Conservation (phyloP, 768 basidiomycete species). For the Chalciporus piperatus region DNA sequence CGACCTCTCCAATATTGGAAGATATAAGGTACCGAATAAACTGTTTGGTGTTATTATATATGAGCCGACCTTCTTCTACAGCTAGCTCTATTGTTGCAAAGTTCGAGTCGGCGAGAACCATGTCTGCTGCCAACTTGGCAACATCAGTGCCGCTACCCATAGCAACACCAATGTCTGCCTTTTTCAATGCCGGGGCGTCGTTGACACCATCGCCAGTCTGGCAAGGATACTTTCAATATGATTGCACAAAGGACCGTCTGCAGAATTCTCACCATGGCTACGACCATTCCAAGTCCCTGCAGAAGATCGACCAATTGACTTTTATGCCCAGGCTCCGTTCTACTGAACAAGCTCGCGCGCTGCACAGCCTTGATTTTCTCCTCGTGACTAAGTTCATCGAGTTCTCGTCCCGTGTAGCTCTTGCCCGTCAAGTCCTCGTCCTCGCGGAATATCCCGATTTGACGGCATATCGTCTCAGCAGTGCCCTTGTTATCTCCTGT, state of each 20-base stretch:
- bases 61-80: conserved; percentile 95
- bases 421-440: conserved; percentile 90
- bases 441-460: conserved; percentile 89
- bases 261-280: conserved; percentile 75
- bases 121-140: conserved; percentile 95
- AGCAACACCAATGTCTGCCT: conserved; percentile 96
- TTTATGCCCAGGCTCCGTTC: conserved; percentile 96
- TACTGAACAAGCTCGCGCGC: conserved; percentile 83
- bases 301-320: conserved; percentile 90
- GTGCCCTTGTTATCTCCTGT: conserved; percentile 98
- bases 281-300: conserved; percentile 87
- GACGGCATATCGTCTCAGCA: conserved; percentile 94
- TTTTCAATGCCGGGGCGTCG: conserved; percentile 95
- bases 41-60: conserved; percentile 99
- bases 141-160: conserved; percentile 99
- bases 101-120: conserved; percentile 97
- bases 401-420: conserved; percentile 91
- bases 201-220: conserved; percentile 98
- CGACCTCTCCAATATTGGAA: conserved; percentile 96
- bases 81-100: conserved; percentile 96
- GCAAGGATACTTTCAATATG: conserved; percentile 8
- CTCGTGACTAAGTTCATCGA: conserved; percentile 75
- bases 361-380: conserved; percentile 88
- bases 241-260: conserved; percentile 7
- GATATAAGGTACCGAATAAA: conserved; percentile 99